phyloP scores from a whole-genome alignment of 352 stramenopile species.

The Elongisporangium anandrum region DNA sequence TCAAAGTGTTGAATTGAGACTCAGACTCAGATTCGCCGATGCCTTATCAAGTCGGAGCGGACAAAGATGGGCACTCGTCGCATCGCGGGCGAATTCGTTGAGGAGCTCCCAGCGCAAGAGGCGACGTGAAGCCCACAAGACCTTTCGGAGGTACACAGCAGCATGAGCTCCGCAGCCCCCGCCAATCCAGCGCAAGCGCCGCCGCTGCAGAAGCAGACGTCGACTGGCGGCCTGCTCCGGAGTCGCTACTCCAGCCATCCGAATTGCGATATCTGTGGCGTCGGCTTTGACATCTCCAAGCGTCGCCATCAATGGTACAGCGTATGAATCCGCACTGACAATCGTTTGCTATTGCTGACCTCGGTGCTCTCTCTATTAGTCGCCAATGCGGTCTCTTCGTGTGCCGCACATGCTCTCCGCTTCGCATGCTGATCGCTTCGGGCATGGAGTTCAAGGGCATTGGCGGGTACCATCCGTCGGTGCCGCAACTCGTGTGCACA shows the following conservation, averaged over 20 bases:
- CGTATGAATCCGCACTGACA: not conserved
- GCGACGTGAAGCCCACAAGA: not conserved
- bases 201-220: slow-evolving; percentile 4
- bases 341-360: not conserved
- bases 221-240: slow-evolving; percentile 23
- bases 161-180: not conserved
- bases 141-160: not conserved
- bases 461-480: slow-evolving; percentile 47
- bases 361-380: slow-evolving; percentile 15
- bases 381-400: slow-evolving; percentile 47
- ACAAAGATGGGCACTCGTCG: not conserved
- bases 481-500: slow-evolving; percentile 54
- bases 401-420: slow-evolving; percentile 53
- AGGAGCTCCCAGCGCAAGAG: not conserved
- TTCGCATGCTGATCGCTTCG: slow-evolving; percentile 49
- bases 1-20: too few relatives aligned
- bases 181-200: slow-evolving; percentile 1
- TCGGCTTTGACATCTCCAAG: slow-evolving; percentile 58
- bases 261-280: slow-evolving; percentile 58
- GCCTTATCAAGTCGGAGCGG: not conserved
- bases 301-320: slow-evolving; percentile 57
- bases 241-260: slow-evolving; percentile 56
- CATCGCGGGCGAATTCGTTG: not conserved
- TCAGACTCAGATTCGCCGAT: not conserved
- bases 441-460: slow-evolving; percentile 40